Evolutionary conservation across 768 basidiomycete genomes (phyloP).

Genomic region (Steccherinum ochraceum): DNA sequence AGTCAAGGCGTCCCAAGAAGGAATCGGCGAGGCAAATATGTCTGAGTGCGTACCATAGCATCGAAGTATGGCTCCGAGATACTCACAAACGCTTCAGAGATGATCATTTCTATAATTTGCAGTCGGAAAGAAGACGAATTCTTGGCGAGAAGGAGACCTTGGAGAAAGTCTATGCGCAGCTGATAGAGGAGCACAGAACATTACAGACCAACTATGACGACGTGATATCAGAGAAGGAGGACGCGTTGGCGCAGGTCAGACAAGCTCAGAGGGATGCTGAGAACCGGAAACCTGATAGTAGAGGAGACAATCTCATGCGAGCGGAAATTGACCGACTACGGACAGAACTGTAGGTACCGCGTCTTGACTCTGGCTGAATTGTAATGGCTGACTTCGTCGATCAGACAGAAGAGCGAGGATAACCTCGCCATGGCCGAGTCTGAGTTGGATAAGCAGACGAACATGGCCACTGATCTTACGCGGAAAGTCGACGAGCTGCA

Average conservation of each 20-base stretch:
- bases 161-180: conserved; percentile 69
- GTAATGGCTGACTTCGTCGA: conserved; percentile 23
- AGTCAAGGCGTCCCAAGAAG: conserved; percentile 42
- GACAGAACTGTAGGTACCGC: conserved; percentile 68
- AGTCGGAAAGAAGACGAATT: conserved; percentile 72
- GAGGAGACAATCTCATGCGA: conserved; percentile 70
- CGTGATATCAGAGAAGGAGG: conserved; percentile 69
- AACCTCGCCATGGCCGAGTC: conserved; percentile 77
- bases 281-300: conserved; percentile 50
- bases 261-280: conserved; percentile 57
- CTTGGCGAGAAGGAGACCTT: conserved; percentile 82
- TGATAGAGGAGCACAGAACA: conserved; percentile 69
- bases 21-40: conserved; percentile 56
- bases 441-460: conserved; percentile 76
- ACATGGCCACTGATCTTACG: conserved; percentile 63
- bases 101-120: conserved; percentile 84
- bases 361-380: background rate
- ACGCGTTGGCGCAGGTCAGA: conserved; percentile 56
- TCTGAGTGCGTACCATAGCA: conserved; percentile 62
- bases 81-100: conserved; percentile 43
- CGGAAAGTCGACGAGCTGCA: conserved; percentile 80
- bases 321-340: conserved; percentile 80
- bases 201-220: conserved; percentile 80
- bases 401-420: conserved; percentile 92
- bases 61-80: too few species aligned